Evolutionary conservation across 148 eudicot species (phyloP), one percentile per base, ranked within the genome.

Genomic region (Fallopia convolvulus): DNA sequence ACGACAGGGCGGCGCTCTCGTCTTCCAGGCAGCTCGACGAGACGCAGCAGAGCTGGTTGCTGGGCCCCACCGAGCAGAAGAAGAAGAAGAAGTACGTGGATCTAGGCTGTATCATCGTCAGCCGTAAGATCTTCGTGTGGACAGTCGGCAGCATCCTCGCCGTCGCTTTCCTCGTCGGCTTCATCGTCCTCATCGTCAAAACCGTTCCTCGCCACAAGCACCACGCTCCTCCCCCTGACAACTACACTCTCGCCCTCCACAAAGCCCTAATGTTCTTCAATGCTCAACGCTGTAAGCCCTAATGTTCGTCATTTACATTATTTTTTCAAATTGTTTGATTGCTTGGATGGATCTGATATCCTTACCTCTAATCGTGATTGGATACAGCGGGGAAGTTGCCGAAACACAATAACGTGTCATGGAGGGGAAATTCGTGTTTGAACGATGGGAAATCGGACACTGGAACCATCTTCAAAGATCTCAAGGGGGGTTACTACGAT

Each of bases 201-300:
- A 84, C 88, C 46, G 91, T 88, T 0, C 94, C 94, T 4, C 84
- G 86, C 1, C 92, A 86, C 72, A 90, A 79, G 50, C 87, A 80
- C 18, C 76, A 40, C 1, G 76, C 80, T 0, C 94, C 92, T 26
- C 91, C 90, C 0, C 90, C 90, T 6, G 97, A 92, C 83, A 89
- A 92, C 82, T 95, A 95, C 66, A 95, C 99, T 2, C 36, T 84
- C 17, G 99, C 92, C 8, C 84, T 95, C 5, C 79, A 78, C 30
- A 92, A 91, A 74, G 97, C 97, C 3, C 89, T 94, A 52, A 90
- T 90, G 97, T 94, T 94, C 90, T 94, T 94, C 86, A 91, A 92
- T 85, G 99, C 87, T 8, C 99, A 94, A 81, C 80, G 79, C 39
- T 94, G 99, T 94, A 91, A 74, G 97, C 97, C 3, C 89, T 95